Evolutionary conservation across 1,139 yeast genomes (phyloP), one percentile per base, ranked within the genome.

Genomic region (Pichia sp.): DNA sequence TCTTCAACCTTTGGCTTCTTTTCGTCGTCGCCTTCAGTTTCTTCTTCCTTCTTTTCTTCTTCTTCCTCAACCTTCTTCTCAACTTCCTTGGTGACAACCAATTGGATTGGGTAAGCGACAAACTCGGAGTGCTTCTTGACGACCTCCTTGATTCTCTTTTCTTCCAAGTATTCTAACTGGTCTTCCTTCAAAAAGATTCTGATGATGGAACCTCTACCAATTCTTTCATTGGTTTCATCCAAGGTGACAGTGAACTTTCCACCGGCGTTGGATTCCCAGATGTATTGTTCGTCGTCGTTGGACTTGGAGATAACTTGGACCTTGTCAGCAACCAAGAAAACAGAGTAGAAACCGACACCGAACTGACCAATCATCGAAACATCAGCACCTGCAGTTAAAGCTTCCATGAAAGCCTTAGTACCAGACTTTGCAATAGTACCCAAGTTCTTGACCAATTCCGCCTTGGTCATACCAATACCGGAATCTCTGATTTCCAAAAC

Each of bases 381-480:
- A 76, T 95, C 99, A 63, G 99, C 99, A 79, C 99, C 99, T 64
- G 97, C 97, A 65, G 96, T 86, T 66, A 93, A 83, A 65, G 99
- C 99, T 79, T 95, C 99, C 99, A 95, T 93, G 75, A 95, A 95
- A 65, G 96, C 89, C 81, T 95, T 95, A 70, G 99, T 95, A 79
- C 99, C 99, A 64, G 99, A 95, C 81, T 93, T 95, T 72, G 99
- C 99, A 73, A 95, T 95, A 65, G 99, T 93, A 86, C 99, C 99
- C 77, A 95, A 88, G 81, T 95, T 95, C 86, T 95, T 95, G 72
- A 95, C 95, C 75, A 95, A 82, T 72, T 95, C 99, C 65, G 97
- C 95, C 82, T 95, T 95, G 77, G 99, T 95, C 96, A 93, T 90
- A 90, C 99, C 99, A 70, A 95, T 90, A 90, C 99, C 99, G 59